Evolutionary conservation across 805 yeast genomes (phyloP).

Genomic region (Wickerhamiella sorbophila): DNA sequence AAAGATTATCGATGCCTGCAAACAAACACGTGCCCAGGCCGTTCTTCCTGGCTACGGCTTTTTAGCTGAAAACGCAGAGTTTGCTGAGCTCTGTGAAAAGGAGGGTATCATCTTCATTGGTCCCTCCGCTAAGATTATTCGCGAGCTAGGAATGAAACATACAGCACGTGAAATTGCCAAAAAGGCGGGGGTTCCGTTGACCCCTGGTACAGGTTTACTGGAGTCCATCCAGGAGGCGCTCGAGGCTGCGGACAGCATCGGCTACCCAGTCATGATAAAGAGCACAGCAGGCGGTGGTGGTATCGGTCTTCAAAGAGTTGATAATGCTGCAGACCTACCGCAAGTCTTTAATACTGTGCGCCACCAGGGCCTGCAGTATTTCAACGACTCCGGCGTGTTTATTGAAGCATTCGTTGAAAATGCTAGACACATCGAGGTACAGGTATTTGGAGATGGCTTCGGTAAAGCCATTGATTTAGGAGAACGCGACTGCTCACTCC

Average conservation of each 20-base stretch:
- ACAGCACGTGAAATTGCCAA: constrained; percentile 92
- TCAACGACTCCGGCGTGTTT: constrained; percentile 92
- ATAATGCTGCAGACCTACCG: constrained; percentile 63
- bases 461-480: constrained; percentile 91
- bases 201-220: constrained; percentile 90
- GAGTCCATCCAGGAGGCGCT: constrained; percentile 59
- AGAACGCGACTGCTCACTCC: constrained; percentile 95
- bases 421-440: constrained; percentile 93
- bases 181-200: constrained; percentile 86
- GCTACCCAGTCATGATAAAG: constrained; percentile 88
- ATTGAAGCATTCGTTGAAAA: constrained; percentile 88
- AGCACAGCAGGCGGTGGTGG: constrained; percentile 99
- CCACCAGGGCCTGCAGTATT: constrained; percentile 85
- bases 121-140: constrained; percentile 88
- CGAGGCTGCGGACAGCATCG: constrained; percentile 53
- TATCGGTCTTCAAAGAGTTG: constrained; percentile 90
- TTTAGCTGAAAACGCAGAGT: constrained; percentile 90
- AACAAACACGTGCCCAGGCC: constrained; percentile 76
- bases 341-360: constrained; percentile 79
- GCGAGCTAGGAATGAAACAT: constrained; percentile 85
- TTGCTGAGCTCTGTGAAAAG: constrained; percentile 69
- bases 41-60: constrained; percentile 97
- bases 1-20: constrained; percentile 76
- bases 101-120: constrained; percentile 90
- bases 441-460: constrained; percentile 88